phyloP scores from a whole-genome alignment of 495 filamentous ascomycete species.

The Platismatia glauca region DNA sequence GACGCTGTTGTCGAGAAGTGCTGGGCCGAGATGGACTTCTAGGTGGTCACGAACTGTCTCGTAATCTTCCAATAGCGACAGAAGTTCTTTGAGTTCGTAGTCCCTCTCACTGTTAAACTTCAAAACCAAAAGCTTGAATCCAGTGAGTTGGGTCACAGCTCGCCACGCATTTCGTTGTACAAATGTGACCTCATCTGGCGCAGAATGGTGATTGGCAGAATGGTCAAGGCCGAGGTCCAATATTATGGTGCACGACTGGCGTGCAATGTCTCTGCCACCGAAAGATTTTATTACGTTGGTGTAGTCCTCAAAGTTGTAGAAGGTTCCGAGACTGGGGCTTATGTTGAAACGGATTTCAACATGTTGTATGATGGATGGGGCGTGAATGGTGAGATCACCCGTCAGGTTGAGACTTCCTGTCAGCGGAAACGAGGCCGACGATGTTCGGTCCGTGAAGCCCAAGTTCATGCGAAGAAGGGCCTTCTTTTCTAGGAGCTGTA shows the following conservation, averaged over 20 bases:
- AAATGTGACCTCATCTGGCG: not conserved
- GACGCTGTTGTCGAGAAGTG: not conserved
- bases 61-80: not conserved
- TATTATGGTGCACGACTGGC: not conserved
- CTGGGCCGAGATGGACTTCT: not conserved
- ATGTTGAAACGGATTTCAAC: not conserved
- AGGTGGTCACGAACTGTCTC: not conserved
- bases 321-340: accelerated
- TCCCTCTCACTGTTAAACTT: not conserved
- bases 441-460: not conserved
- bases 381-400: not conserved
- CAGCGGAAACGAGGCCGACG: not conserved
- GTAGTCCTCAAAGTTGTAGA: not conserved
- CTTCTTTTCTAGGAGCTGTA: not conserved
- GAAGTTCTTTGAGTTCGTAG: not conserved
- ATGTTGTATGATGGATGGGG: not conserved
- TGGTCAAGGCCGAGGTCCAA: not conserved
- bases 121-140: not conserved
- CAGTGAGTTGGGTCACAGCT: not conserved
- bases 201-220: not conserved
- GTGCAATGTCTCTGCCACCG: not conserved
- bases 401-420: not conserved
- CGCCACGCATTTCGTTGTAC: not conserved
- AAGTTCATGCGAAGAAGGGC: not conserved
- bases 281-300: not conserved